Percentiles rank a stretch among this genome's conserved stretches.
Evolutionary conservation across 2,329 filamentous ascomycete species (phyloP).

Genomic region (Xylaria sp.): DNA sequence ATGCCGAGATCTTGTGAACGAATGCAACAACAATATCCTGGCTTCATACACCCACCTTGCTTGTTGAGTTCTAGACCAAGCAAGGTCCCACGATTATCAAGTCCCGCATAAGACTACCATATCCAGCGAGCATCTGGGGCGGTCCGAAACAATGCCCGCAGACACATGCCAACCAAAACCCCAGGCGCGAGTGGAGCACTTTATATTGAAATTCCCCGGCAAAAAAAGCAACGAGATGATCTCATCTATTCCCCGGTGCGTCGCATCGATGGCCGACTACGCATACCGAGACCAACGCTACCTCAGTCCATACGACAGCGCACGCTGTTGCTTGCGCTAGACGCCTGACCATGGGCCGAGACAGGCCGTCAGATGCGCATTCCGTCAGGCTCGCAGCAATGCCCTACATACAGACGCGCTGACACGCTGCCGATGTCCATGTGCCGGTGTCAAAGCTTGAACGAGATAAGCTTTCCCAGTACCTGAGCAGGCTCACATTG

Average conservation of each 20-base stretch:
- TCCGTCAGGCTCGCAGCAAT: not conserved
- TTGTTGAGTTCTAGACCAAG: constrained; percentile 9
- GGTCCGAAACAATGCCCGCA: not conserved
- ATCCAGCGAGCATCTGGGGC: not conserved
- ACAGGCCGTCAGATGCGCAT: constrained; percentile 18
- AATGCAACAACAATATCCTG: constrained; percentile 8
- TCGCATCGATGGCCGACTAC: constrained; percentile 9
- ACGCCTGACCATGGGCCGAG: constrained; percentile 15
- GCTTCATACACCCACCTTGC: not conserved
- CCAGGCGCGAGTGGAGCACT: constrained; percentile 7
- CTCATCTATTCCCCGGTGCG: constrained; percentile 12
- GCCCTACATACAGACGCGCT: constrained; percentile 7
- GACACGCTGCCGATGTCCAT: constrained; percentile 2
- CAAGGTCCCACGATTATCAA: not conserved
- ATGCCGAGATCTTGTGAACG: constrained; percentile 5
- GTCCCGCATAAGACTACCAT: constrained; percentile 20
- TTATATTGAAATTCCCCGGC: constrained; percentile 15
- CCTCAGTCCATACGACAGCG: not conserved
- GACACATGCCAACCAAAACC: not conserved
- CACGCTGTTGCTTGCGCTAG: not conserved
- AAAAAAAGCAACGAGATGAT: constrained; percentile 15
- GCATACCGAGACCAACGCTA: constrained; percentile 1
- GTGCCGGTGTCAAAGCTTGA: constrained; percentile 9
- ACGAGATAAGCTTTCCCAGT: constrained; percentile 2
- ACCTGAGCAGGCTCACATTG: not conserved